Percentiles rank a stretch among this genome's conserved stretches.
These are phyloP conservation scores for Solanum bulbocastanum DNA, from an alignment of 257 asterid genomes.

Conservation along the genomic window DNA sequence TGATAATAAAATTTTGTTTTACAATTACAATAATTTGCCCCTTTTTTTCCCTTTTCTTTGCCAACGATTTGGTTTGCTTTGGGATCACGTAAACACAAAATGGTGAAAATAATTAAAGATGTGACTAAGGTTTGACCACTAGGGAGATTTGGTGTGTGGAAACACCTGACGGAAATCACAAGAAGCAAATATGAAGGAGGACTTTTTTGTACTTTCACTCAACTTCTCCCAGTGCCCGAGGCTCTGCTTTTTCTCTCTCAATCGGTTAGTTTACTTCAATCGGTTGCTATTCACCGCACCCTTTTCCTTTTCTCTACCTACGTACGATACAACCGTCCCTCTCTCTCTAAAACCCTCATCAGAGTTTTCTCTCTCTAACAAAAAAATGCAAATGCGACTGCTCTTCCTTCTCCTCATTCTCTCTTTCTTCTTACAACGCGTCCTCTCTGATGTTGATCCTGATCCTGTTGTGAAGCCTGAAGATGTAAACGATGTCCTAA, in stretches of 20 bases:
- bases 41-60: too few species aligned
- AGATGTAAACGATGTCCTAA: constrained; percentile 13
- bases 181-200: neutral
- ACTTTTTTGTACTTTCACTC: constrained; percentile 6
- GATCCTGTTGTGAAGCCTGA: constrained; percentile 23
- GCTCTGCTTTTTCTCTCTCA: neutral
- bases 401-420: constrained; percentile 9
- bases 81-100: neutral
- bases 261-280: neutral
- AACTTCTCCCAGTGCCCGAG: neutral
- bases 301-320: neutral
- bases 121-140: neutral
- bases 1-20: too few species aligned
- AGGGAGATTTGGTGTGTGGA: neutral
- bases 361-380: neutral
- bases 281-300: neutral
- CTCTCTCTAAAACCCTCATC: neutral
- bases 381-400: constrained; percentile 9
- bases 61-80: neutral
- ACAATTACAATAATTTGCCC: too few species aligned
- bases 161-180: neutral
- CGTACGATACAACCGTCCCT: neutral
- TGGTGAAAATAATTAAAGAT: neutral
- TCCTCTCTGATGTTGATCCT: constrained; percentile 28
- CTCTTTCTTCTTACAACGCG: constrained; percentile 2